phyloP scores from a whole-genome alignment of 352 stramenopile genomes.

The Globisporangium cylindrosporum region DNA sequence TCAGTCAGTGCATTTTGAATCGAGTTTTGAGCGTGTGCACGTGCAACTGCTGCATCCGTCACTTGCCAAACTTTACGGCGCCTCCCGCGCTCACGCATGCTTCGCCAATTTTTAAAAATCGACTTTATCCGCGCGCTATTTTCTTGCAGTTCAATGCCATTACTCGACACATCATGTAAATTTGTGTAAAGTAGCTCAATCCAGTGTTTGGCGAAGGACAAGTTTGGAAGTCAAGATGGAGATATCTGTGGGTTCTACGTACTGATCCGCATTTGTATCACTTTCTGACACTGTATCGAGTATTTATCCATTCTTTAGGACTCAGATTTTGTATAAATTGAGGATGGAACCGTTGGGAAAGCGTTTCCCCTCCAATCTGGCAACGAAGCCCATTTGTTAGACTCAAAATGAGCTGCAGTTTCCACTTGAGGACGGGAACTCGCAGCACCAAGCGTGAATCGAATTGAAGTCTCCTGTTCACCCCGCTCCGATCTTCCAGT shows the following conservation, averaged over 20 bases:
- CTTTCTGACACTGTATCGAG: neutral
- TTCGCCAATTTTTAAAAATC: neutral
- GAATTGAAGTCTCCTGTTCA: constrained; percentile 1
- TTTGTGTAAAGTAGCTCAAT: neutral
- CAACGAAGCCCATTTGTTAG: neutral
- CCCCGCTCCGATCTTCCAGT: neutral
- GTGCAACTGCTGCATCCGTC: neutral
- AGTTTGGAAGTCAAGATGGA: neutral
- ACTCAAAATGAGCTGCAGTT: neutral
- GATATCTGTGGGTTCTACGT: neutral
- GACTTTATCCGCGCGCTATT: neutral
- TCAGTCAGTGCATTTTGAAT: neutral
- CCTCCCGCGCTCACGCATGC: neutral
- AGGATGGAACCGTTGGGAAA: neutral
- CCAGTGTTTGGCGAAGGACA: neutral
- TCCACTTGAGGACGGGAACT: neutral
- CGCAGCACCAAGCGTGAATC: neutral
- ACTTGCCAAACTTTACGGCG: neutral
- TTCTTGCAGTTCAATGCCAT: neutral
- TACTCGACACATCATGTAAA: neutral
- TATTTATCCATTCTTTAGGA: neutral
- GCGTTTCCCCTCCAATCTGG: neutral
- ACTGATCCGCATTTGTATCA: neutral
- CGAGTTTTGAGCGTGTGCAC: neutral
- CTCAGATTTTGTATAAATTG: neutral